Evolutionary conservation across 2,329 filamentous ascomycete species (phyloP).

Genomic region (Diaporthe vaccinii): DNA sequence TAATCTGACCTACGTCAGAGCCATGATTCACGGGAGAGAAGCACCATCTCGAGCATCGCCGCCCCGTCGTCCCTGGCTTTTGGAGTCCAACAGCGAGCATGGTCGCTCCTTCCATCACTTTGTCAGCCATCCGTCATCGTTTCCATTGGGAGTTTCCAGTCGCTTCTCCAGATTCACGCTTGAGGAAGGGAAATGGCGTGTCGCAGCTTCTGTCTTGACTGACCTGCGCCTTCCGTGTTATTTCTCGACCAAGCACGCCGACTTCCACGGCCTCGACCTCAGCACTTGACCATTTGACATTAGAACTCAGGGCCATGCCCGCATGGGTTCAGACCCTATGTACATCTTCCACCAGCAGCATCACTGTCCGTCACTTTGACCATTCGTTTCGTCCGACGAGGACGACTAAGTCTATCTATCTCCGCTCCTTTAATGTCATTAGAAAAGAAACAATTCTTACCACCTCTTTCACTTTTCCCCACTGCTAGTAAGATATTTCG

Average conservation of each 20-base stretch:
- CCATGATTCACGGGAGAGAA: no score
- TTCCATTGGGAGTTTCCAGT: no score
- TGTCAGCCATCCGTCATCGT: neutral
- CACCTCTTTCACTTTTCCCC: neutral
- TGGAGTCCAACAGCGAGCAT: no score
- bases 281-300: neutral
- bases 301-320: neutral
- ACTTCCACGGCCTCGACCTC: neutral
- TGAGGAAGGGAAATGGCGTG: neutral
- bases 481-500: neutral
- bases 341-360: neutral
- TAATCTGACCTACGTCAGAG: neutral
- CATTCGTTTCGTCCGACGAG: neutral
- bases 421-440: slow-evolving; percentile 12
- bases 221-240: neutral
- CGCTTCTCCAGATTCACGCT: neutral
- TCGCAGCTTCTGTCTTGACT: neutral
- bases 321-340: neutral
- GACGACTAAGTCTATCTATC: neutral
- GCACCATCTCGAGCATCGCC: neutral
- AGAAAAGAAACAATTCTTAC: neutral
- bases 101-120: neutral
- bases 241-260: neutral
- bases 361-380: neutral
- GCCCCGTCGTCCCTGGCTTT: neutral